A percentile compares a stretch with the other conserved stretches of the same genome.
These are phyloP conservation scores for Mucor racemosus DNA, from an alignment of 371 early-diverging fungal species.

Conservation along the genomic window DNA sequence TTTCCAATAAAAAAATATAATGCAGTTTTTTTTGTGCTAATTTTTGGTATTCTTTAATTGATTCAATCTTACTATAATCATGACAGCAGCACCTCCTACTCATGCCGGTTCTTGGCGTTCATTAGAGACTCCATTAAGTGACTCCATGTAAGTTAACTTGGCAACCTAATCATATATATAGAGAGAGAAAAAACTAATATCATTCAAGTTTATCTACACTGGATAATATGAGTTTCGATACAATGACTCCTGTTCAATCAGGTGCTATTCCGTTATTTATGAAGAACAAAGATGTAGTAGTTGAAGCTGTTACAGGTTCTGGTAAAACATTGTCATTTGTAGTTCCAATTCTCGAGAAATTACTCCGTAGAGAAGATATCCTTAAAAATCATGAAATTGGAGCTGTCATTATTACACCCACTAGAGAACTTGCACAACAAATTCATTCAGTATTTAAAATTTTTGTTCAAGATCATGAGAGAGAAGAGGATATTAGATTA, in stretches of 20 bases:
- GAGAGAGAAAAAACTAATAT: background rate
- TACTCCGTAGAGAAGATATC: slow-evolving; percentile 64
- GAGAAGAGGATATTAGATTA: slow-evolving; percentile 44
- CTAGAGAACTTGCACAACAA: slow-evolving; percentile 96
- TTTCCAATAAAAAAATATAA: slow-evolving; percentile 7
- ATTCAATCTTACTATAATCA: slow-evolving; percentile 8
- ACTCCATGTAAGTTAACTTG: slow-evolving; percentile 37
- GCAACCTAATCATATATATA: too few relatives aligned
- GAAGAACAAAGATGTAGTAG: slow-evolving; percentile 97
- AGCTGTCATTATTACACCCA: slow-evolving; percentile 94
- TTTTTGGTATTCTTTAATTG: background rate
- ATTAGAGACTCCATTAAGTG: slow-evolving; percentile 39
- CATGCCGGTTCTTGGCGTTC: slow-evolving; percentile 47
- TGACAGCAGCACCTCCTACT: slow-evolving; percentile 40
- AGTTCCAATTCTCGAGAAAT: slow-evolving; percentile 93
- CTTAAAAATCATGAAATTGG: slow-evolving; percentile 80
- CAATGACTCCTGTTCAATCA: slow-evolving; percentile 61
- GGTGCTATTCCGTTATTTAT: slow-evolving; percentile 88
- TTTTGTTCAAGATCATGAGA: slow-evolving; percentile 57
- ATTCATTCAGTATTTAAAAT: slow-evolving; percentile 76
- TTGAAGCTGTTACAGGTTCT: slow-evolving; percentile 99
- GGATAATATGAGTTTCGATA: slow-evolving; percentile 43
- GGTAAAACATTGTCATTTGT: slow-evolving; percentile 99
- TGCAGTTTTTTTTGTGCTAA: background rate
- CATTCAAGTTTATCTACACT: slow-evolving; percentile 36